A percentile compares a stretch with the other conserved stretches of the same genome.
phyloP scores from a whole-genome alignment of 805 yeast species.

The Saitoella complicata region DNA sequence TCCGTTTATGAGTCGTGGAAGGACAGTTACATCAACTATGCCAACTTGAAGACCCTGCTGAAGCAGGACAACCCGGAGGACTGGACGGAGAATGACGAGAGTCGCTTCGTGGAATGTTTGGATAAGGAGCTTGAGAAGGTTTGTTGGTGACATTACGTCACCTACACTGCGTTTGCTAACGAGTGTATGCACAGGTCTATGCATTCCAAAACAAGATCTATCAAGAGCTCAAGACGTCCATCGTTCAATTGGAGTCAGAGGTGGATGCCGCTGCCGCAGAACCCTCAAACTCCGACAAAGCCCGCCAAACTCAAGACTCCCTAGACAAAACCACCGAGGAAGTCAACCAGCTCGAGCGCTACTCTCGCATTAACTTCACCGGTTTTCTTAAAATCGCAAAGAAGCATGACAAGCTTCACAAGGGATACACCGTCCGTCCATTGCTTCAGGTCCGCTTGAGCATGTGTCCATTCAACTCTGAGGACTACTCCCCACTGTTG shows the following conservation, averaged over 20 bases:
- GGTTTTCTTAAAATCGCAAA: slow-evolving; percentile 90
- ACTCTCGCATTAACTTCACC: slow-evolving; percentile 82
- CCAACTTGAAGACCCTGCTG: slow-evolving; percentile 70
- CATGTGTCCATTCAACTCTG: slow-evolving; percentile 80
- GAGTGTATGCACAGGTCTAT: not conserved
- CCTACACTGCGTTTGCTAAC: slow-evolving; percentile 2
- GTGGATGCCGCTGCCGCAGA: slow-evolving; percentile 12
- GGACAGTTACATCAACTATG: slow-evolving; percentile 79
- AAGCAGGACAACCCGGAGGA: slow-evolving; percentile 27
- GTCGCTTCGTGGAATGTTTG: slow-evolving; percentile 53
- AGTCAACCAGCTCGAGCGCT: slow-evolving; percentile 77
- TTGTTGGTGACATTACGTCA: slow-evolving; percentile 33
- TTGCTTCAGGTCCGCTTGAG: slow-evolving; percentile 74
- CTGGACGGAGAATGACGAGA: slow-evolving; percentile 74
- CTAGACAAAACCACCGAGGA: slow-evolving; percentile 58
- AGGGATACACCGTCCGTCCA: slow-evolving; percentile 78
- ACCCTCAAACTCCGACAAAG: slow-evolving; percentile 30
- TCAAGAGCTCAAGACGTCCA: slow-evolving; percentile 3
- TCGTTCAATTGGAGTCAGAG: not conserved
- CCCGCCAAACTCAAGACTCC: slow-evolving; percentile 43
- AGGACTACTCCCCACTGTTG: slow-evolving; percentile 82
- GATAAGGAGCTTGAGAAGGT: slow-evolving; percentile 87
- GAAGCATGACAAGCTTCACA: slow-evolving; percentile 85
- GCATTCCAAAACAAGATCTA: slow-evolving; percentile 2
- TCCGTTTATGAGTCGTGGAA: slow-evolving; percentile 87